These are phyloP conservation scores for Keithomyces neogunnii DNA, from an alignment of 2,329 filamentous ascomycete genomes.

Conservation along the genomic window DNA sequence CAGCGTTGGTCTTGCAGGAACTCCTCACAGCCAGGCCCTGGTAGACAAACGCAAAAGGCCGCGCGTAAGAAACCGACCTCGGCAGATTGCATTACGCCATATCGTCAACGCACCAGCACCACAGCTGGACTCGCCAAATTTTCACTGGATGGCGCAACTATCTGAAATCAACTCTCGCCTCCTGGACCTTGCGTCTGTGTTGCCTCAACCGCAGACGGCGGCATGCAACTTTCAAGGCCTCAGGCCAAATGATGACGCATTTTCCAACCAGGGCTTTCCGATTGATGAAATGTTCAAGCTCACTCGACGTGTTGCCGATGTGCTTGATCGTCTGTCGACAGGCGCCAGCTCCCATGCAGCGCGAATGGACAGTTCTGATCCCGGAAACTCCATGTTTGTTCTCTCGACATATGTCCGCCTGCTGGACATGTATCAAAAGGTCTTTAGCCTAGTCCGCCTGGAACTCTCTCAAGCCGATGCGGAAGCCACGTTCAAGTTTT, in stretches of 20 bases:
- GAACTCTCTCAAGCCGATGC: slow-evolving; percentile 22
- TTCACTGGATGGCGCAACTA: slow-evolving; percentile 31
- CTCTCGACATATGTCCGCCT: slow-evolving; percentile 30
- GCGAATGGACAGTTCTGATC: slow-evolving; percentile 21
- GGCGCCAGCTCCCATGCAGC: slow-evolving; percentile 7
- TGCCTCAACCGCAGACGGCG: slow-evolving; percentile 20
- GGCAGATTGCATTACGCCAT: slow-evolving; percentile 24
- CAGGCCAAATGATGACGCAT: slow-evolving; percentile 12
- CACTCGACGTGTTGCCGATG: slow-evolving; percentile 27
- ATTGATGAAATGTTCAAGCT: slow-evolving; percentile 33
- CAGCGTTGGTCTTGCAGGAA: background rate
- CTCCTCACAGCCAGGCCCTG: background rate
- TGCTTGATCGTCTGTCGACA: slow-evolving; percentile 19
- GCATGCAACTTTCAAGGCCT: slow-evolving; percentile 11
- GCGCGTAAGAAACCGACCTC: slow-evolving; percentile 17
- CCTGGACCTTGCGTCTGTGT: slow-evolving; percentile 25
- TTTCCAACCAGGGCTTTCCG: slow-evolving; percentile 22
- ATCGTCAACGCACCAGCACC: slow-evolving; percentile 12
- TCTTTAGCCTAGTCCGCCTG: slow-evolving; percentile 27
- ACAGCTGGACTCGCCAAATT: slow-evolving; percentile 13
- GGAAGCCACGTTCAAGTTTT: slow-evolving; percentile 22
- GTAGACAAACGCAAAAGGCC: slow-evolving; percentile 16
- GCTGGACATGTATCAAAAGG: slow-evolving; percentile 31
- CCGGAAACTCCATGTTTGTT: slow-evolving; percentile 28
- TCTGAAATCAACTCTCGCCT: slow-evolving; percentile 29